phyloP scores from a whole-genome alignment of 1,139 yeast species.

The Nakaseomyces uthaithaninus region DNA sequence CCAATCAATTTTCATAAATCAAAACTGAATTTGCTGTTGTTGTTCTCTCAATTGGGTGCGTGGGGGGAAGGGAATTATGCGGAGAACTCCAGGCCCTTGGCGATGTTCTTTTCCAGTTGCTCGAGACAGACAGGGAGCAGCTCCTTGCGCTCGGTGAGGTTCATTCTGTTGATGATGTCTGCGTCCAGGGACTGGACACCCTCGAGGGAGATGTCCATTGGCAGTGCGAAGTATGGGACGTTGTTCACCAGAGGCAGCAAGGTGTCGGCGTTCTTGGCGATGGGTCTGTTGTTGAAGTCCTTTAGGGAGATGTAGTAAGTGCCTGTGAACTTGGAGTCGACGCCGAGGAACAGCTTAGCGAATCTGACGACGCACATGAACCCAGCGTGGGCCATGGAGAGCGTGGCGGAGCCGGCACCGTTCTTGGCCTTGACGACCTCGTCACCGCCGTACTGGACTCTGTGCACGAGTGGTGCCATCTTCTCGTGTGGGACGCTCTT shows the following conservation, averaged over 20 bases:
- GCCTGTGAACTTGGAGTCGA: conserved; percentile 15
- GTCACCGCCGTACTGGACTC: conserved; percentile 96
- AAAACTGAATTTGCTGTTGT: too few species aligned
- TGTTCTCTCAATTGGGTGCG: too few species aligned
- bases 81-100: conserved; percentile 13
- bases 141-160: conserved; percentile 40
- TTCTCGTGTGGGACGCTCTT: conserved; percentile 36
- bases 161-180: conserved; percentile 43
- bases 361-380: conserved; percentile 64
- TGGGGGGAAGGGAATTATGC: neutral
- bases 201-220: conserved; percentile 46
- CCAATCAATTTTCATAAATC: too few species aligned
- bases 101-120: conserved; percentile 20
- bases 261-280: conserved; percentile 30
- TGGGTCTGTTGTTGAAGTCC: conserved; percentile 31
- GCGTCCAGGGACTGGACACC: conserved; percentile 53
- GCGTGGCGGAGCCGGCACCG: conserved; percentile 90
- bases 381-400: conserved; percentile 96
- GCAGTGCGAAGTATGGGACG: conserved; percentile 55
- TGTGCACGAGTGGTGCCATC: conserved; percentile 64
- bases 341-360: conserved; percentile 41
- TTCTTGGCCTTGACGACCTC: conserved; percentile 94
- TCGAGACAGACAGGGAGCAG: conserved; percentile 24
- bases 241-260: conserved; percentile 31
- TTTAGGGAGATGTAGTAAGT: conserved; percentile 22